Evolutionary conservation across 208 protist species (phyloP), one percentile per base, ranked within the genome.

Genomic region (Trypanosoma lewisi): DNA sequence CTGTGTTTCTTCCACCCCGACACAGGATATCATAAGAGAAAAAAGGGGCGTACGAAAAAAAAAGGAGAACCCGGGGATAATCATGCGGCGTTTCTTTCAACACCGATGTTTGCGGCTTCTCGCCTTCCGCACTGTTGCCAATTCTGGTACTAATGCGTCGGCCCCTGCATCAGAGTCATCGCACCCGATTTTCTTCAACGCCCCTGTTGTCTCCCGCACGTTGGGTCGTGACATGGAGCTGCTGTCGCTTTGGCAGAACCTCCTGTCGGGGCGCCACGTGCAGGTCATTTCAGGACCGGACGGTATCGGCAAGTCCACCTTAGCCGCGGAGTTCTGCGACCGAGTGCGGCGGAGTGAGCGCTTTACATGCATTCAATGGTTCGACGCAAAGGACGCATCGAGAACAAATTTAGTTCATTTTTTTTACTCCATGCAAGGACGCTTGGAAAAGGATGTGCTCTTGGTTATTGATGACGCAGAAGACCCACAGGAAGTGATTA

Each of bases 291-390:
- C 58, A 17, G 89, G 86, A 23, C 75, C 84, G 41, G 87, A 96
- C 36, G 89, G 89, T 41, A 78, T 96, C 45, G 89, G 89, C 27
- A 96, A 96, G 67, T 93, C 89, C 0, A 83, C 87, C 0, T 39
- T 96, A n/a, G 87, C 85, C 1, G 87, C 83, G 0, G 86, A 91
- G 66, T 93, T 96, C 45, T 91, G 85, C 54, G 83, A 93, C 28
- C 66, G 79, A 1, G 86, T 75, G 28, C 65, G 77, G 14, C 82
- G 81, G 25, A 90, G 84, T 54, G 70, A 75, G 23, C 82, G 86
- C 9, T 96, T 96, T 57, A 83, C 84, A 4, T 96, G 89, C 72
- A 89, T 96, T 59, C 86, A 87, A 62, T 96, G 89, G 87, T 87
- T 93, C 57, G 81, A 86, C 62, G 78, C 68, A 7, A 17, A 27